A percentile compares a stretch with the other conserved stretches of the same genome.
phyloP scores from a whole-genome alignment of 345 rosid species.

The Heritiera littoralis region DNA sequence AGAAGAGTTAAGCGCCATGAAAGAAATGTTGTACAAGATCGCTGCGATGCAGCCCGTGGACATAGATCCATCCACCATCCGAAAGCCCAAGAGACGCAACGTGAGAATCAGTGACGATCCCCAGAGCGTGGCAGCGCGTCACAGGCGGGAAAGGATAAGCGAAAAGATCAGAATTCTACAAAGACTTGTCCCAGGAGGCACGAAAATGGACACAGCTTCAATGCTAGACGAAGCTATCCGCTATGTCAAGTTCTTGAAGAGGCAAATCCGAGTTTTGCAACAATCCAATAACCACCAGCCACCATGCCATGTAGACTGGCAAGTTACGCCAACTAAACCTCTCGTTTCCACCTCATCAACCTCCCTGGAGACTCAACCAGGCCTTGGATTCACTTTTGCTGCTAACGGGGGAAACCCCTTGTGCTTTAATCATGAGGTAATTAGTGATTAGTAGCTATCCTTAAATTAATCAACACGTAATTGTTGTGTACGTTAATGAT shows the following conservation, averaged over 20 bases:
- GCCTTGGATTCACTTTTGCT: constrained; percentile 21
- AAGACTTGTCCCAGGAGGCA: constrained; percentile 93
- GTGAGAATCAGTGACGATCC: constrained; percentile 92
- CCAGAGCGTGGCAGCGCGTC: constrained; percentile 96
- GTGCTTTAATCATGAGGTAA: constrained; percentile 44
- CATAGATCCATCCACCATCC: constrained; percentile 78
- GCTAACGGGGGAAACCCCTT: constrained; percentile 1
- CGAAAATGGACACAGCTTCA: constrained; percentile 94
- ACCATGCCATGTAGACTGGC: constrained; percentile 24
- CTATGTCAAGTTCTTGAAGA: constrained; percentile 90
- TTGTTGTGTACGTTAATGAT: not conserved
- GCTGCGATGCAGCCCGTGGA: constrained; percentile 96
- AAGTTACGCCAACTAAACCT: constrained; percentile 21
- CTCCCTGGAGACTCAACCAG: constrained; percentile 24
- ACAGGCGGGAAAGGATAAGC: constrained; percentile 84
- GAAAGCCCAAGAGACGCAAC: constrained; percentile 81
- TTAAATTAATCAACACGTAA: not conserved
- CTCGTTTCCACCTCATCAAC: constrained; percentile 31
- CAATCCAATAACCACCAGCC: constrained; percentile 36
- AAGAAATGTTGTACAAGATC: constrained; percentile 96
- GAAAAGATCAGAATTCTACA: constrained; percentile 91
- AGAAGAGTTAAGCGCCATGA: constrained; percentile 87
- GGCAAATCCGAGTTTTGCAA: constrained; percentile 76
- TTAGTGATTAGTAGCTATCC: constrained; percentile 26
- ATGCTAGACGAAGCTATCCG: constrained; percentile 95